Percentiles rank a stretch among this genome's conserved stretches.
Evolutionary conservation across 495 filamentous ascomycete genomes (phyloP).

Genomic region (Penicillium diatomitis): DNA sequence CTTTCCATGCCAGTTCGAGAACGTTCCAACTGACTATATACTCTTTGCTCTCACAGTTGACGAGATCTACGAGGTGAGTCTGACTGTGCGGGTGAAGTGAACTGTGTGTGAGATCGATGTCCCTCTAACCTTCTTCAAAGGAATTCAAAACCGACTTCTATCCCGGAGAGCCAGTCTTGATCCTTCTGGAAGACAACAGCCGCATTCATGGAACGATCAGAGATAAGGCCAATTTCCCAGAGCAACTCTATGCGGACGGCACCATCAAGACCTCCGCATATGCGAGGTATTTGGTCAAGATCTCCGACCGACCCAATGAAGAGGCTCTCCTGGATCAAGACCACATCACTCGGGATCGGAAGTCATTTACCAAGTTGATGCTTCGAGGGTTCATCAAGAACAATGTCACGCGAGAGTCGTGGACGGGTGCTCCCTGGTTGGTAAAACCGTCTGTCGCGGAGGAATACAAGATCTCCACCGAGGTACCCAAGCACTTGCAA

Average conservation of each 20-base stretch:
- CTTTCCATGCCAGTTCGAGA: background rate
- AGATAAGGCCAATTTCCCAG: constrained; percentile 75
- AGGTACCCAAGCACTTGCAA: constrained; percentile 73
- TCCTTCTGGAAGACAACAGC: constrained; percentile 59
- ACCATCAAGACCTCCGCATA: constrained; percentile 54
- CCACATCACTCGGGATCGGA: constrained; percentile 79
- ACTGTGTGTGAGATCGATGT: background rate
- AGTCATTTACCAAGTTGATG: constrained; percentile 91
- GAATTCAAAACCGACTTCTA: constrained; percentile 93
- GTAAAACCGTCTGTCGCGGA: constrained; percentile 82
- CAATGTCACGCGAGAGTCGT: constrained; percentile 80
- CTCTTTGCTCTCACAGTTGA: constrained; percentile 43
- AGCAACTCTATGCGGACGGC: constrained; percentile 53
- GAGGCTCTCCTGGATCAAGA: constrained; percentile 73
- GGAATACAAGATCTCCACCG: constrained; percentile 72
- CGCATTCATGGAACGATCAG: constrained; percentile 69
- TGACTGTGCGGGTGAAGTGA: background rate
- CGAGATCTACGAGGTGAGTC: constrained; percentile 52
- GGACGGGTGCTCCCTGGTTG: constrained; percentile 91
- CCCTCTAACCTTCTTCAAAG: constrained; percentile 37
- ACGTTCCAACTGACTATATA: constrained; percentile 11
- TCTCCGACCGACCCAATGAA: constrained; percentile 58
- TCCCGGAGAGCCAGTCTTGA: constrained; percentile 78
- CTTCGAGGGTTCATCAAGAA: constrained; percentile 92
- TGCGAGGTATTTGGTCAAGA: constrained; percentile 71